Base-by-base conservation (phyloP, 495 filamentous ascomycete genomes). In the Aspergillus biplanus region DNA sequence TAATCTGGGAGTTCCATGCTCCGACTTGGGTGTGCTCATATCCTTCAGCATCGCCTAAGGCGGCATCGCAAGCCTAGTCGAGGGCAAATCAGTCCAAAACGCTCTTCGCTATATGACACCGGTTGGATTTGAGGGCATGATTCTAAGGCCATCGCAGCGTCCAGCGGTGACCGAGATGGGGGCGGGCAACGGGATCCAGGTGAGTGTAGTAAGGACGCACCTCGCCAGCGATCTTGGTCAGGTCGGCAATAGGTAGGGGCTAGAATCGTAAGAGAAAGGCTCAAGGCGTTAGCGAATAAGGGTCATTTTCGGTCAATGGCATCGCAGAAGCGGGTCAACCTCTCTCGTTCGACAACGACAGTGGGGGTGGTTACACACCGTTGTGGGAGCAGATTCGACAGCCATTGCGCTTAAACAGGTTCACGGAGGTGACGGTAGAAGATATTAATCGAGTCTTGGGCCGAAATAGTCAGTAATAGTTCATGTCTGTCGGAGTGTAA, bases 1-100 rank as follows among this genome's bases (percentile, higher is more conserved):
- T 97, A 74, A 99, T 97, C 56, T 82, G 75, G 21, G 87, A 87
- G 78, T 98, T 99, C 96, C 96, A 98, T 53, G 83, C 73, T 62
- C 87, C 85, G 56, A 92, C 92, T 59, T 85, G 84, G 56, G 86
- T 71, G 74, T 97, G 95, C 55, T 96, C 89, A 74, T 99, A 99
- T 76, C 76, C 84, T 44, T 90, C 84, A 52, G 83, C 85, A 64
- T 78, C 82, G 54, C 85, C 83, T 67, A 99, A 82, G 59, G 92
- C 87, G 62, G 82, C 81, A 66, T 92, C 86, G 83, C 93, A 97
- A 49, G 92, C 94, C 92, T 97, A 33, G 35, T 63, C 11, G 7
- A 15, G n/a, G 34, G 35, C 18, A 11, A 58, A 33, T 65, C 37
- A 61, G 34, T 64, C 33, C 35, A 18, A 33, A 2, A 47, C 13